Evolutionary conservation across 1,139 yeast species (phyloP).

Genomic region (Waltiozyma sp.): DNA sequence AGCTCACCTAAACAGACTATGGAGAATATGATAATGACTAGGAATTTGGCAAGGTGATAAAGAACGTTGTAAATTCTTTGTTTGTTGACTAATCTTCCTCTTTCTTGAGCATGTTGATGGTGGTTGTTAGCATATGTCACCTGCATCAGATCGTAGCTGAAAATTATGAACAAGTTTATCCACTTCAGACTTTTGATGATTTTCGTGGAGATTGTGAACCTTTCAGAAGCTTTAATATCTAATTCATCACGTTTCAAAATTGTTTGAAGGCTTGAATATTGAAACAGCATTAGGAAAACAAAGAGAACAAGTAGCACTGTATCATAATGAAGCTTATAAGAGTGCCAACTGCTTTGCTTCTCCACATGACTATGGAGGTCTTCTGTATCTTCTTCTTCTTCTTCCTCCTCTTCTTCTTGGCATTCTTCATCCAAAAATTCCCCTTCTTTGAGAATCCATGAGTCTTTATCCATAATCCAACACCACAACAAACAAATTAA

Average conservation of each 20-base stretch:
- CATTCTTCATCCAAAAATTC: background rate
- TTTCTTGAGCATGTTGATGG: background rate
- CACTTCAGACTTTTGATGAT: background rate
- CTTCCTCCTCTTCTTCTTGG: background rate
- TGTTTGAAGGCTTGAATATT: background rate
- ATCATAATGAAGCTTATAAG: background rate
- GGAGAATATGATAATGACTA: background rate
- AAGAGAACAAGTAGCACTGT: background rate
- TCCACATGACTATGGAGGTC: background rate
- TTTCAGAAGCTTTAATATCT: background rate
- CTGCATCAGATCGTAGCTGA: background rate
- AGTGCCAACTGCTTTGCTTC: background rate
- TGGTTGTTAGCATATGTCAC: background rate
- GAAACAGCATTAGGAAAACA: background rate
- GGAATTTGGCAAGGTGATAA: background rate
- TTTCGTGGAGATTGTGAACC: background rate
- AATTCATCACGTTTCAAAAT: background rate
- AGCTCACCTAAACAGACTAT: background rate
- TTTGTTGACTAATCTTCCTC: background rate
- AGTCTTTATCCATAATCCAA: background rate
- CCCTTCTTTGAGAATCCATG: background rate
- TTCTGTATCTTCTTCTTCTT: background rate
- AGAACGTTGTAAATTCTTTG: background rate
- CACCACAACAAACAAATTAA: background rate
- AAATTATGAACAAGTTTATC: background rate